phyloP scores from a whole-genome alignment of 139 green algal genomes.

The Picochlorum sp. region DNA sequence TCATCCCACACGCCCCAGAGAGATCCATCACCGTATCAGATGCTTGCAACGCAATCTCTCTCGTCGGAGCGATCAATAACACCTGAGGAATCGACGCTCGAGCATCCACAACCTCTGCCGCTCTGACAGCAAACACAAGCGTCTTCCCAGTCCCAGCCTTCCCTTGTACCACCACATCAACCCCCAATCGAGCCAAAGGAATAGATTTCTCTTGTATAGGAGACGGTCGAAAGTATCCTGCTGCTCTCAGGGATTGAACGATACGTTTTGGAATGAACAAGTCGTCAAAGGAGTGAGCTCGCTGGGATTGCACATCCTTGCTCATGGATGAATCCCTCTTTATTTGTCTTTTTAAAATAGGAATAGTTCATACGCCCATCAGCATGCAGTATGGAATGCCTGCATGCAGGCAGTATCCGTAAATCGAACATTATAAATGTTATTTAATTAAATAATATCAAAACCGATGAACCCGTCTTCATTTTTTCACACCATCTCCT shows the following conservation, averaged over 20 bases:
- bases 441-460: too few species aligned
- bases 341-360: too few species aligned
- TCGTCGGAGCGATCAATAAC: conserved; percentile 67
- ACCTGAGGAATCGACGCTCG: conserved; percentile 41
- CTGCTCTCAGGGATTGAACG: conserved; percentile 32
- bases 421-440: too few species aligned
- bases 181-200: conserved; percentile 53
- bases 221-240: conserved; percentile 56
- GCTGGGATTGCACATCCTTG: conserved; percentile 38
- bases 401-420: too few species aligned
- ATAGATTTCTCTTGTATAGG: conserved; percentile 67
- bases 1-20: conserved; percentile 19
- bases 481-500: too few species aligned
- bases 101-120: conserved; percentile 40
- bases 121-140: conserved; percentile 52
- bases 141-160: conserved; percentile 85
- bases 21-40: conserved; percentile 36
- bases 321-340: background rate
- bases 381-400: too few species aligned
- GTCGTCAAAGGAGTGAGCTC: conserved; percentile 39
- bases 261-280: conserved; percentile 47
- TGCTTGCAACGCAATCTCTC: conserved; percentile 73
- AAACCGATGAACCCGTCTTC: too few species aligned
- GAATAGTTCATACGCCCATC: too few species aligned
- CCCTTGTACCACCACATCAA: conserved; percentile 76